A percentile compares a stretch with the other conserved stretches of the same genome.
Evolutionary conservation across 352 stramenopile species (phyloP).

Genomic region (Globisporangium okanoganense): DNA sequence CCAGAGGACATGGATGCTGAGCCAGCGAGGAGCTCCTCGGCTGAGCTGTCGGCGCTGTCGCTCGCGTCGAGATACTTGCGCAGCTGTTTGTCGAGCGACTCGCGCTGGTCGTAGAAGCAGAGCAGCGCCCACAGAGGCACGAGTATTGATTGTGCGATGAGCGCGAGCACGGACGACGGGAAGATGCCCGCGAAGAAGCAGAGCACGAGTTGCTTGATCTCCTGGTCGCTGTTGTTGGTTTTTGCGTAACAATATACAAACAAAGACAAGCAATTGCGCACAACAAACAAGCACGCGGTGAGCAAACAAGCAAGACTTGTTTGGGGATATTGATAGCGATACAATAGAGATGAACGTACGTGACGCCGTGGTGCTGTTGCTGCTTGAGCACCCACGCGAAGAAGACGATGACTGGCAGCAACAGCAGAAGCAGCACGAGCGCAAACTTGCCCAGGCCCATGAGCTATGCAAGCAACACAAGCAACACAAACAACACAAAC

Average conservation of each 20-base stretch:
- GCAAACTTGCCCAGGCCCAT: conserved; percentile 21
- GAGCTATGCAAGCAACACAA: conserved; percentile 19
- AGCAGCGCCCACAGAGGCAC: conserved; percentile 32
- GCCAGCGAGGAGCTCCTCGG: background rate
- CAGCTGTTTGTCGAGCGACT: conserved; percentile 39
- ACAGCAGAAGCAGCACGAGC: conserved; percentile 26
- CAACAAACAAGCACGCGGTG: background rate
- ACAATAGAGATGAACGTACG: conserved; percentile 21
- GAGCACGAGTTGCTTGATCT: conserved; percentile 55
- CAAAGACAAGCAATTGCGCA: background rate
- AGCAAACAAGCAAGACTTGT: background rate
- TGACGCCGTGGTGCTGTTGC: conserved; percentile 45
- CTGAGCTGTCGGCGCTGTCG: background rate
- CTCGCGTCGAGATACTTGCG: conserved; percentile 21
- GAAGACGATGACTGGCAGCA: conserved; percentile 31
- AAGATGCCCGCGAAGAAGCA: conserved; percentile 54
- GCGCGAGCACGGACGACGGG: conserved; percentile 32
- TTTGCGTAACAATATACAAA: background rate
- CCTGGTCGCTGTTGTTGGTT: conserved; percentile 41
- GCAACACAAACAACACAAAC: background rate
- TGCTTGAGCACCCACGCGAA: conserved; percentile 33
- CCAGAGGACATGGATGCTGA: background rate
- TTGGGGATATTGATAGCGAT: too few relatives aligned
- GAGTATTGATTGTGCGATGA: conserved; percentile 36
- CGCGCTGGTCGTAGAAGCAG: conserved; percentile 59